These are phyloP conservation scores for Ganoderma lucidum DNA, from an alignment of 1,284 basidiomycete genomes.

Conservation along the genomic window DNA sequence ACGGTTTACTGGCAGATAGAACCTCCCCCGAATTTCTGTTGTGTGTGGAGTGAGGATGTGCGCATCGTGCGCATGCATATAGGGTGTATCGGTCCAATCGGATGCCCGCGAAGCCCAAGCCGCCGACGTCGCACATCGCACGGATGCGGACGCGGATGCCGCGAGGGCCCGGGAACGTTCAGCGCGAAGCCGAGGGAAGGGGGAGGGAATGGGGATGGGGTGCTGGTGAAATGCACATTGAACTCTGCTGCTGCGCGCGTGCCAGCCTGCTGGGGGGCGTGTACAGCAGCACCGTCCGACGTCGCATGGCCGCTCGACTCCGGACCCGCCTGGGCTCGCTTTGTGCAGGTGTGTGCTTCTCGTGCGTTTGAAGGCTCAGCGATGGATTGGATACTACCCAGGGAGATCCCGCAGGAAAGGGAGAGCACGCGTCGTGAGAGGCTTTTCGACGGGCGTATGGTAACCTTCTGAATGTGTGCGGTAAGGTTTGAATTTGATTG, in stretches of 20 bases:
- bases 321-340: neutral
- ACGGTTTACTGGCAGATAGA: neutral
- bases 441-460: slow-evolving; percentile 1
- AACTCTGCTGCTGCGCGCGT: neutral
- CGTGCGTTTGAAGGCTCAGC: neutral
- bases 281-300: neutral
- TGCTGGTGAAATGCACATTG: neutral
- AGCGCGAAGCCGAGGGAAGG: neutral
- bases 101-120: neutral
- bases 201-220: too few species aligned
- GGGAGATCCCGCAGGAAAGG: neutral
- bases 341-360: neutral
- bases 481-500: slow-evolving; percentile 11
- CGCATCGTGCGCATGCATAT: neutral
- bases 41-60: neutral
- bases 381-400: neutral
- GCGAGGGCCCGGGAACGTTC: neutral
- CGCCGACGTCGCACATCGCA: slow-evolving; percentile 5
- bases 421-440: neutral
- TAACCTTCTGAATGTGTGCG: neutral
- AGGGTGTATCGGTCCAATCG: slow-evolving; percentile 5
- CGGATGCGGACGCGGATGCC: neutral
- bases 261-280: neutral
- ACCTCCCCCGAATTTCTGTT: neutral
- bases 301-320: neutral